Percentiles rank a stretch among this genome's conserved stretches.
Evolutionary conservation across 2,329 filamentous ascomycete species (phyloP).

Genomic region (Neoascochyta sp.): DNA sequence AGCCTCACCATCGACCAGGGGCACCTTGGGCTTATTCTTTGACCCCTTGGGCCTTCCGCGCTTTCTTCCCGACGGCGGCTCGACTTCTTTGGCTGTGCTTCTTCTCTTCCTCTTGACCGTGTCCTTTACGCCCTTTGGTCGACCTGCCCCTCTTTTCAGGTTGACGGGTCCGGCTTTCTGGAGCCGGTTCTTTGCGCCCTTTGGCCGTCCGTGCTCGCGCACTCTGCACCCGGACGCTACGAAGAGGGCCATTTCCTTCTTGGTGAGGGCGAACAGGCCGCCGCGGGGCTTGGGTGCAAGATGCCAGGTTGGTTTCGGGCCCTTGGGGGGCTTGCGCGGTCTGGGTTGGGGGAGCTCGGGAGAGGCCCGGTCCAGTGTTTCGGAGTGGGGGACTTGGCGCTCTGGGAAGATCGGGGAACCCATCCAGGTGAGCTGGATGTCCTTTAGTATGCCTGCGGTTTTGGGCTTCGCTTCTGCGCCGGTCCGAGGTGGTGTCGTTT

Average conservation of each 20-base stretch:
- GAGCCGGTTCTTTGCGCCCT: neutral
- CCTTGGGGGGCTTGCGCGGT: too few relatives aligned
- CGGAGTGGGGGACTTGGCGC: conserved; percentile 18
- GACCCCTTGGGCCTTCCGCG: too few relatives aligned
- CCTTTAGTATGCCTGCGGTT: conserved; percentile 24
- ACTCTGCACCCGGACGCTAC: too few relatives aligned
- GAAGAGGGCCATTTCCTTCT: neutral
- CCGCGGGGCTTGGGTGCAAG: conserved; percentile 6
- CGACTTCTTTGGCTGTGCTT: too few relatives aligned
- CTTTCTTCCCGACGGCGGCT: too few relatives aligned
- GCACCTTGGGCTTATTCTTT: too few relatives aligned
- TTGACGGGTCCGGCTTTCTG: conserved; percentile 3
- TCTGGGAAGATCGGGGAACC: conserved; percentile 33
- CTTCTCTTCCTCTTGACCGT: too few relatives aligned
- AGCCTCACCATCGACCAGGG: too few relatives aligned
- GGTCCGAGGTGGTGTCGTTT: conserved; percentile 3
- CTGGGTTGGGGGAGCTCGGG: neutral
- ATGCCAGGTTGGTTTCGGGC: conserved; percentile 1
- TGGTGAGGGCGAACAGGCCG: conserved; percentile 2
- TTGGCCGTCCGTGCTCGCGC: neutral
- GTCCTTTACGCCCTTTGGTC: conserved; percentile 18
- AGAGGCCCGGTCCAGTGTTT: conserved; percentile 18
- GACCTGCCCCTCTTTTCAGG: conserved; percentile 2
- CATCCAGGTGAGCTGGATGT: conserved; percentile 39
- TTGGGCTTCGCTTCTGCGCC: conserved; percentile 9